Evolutionary conservation across 257 asterid genomes (phyloP).

Genomic region (Solanum acaule): DNA sequence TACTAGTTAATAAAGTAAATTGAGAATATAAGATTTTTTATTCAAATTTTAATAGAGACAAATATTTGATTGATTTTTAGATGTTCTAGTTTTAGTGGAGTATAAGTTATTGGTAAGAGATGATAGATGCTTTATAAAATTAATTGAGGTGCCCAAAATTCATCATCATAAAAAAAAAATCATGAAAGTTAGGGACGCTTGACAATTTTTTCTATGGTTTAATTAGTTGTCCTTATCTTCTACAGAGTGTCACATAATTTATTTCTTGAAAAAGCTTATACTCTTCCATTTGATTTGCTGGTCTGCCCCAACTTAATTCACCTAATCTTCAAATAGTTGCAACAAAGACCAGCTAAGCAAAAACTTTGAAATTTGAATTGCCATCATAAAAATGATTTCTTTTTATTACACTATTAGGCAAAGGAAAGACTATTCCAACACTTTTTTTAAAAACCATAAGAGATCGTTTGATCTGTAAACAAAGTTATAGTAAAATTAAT

Average conservation of each 20-base stretch:
- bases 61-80: no score
- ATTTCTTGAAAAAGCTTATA: no score
- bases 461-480: neutral
- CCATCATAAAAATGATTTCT: neutral
- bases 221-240: conserved; percentile 39
- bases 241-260: conserved; percentile 35
- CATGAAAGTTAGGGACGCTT: conserved; percentile 5
- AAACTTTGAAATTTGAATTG: neutral
- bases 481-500: neutral
- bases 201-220: conserved; percentile 1
- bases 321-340: neutral
- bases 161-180: no score
- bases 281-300: conserved; percentile 1
- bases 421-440: neutral
- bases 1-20: no score
- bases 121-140: no score
- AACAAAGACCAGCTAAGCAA: conserved; percentile 11
- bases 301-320: neutral
- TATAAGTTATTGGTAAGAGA: no score
- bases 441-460: neutral
- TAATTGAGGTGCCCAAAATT: rapidly evolving
- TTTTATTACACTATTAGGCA: neutral
- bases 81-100: rapidly evolving
- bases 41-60: no score
- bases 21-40: neutral